Percentiles rank a stretch among this genome's conserved stretches.
phyloP scores from a whole-genome alignment of 805 yeast genomes.

The Schwanniomyces yamadae region DNA sequence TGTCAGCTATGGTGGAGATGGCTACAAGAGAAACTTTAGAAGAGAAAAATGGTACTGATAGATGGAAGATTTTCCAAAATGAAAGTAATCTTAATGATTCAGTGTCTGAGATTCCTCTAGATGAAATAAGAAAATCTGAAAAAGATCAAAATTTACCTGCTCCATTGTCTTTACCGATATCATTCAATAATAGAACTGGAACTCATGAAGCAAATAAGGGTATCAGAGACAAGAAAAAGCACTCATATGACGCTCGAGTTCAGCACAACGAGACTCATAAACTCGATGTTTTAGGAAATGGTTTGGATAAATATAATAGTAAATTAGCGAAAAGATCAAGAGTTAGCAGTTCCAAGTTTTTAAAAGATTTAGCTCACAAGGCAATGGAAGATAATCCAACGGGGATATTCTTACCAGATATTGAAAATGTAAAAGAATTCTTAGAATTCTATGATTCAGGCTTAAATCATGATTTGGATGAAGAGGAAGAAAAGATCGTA shows the following conservation, averaged over 20 bases:
- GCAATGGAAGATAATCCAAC: constrained; percentile 38
- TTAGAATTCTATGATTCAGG: constrained; percentile 45
- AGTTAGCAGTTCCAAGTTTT: constrained; percentile 52
- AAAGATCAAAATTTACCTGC: constrained; percentile 23
- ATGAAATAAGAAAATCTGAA: constrained; percentile 26
- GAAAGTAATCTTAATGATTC: constrained; percentile 9
- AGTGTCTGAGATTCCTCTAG: constrained; percentile 19
- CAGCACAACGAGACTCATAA: constrained; percentile 63
- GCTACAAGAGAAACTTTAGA: constrained; percentile 68
- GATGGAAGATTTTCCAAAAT: constrained; percentile 41
- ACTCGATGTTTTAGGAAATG: constrained; percentile 75
- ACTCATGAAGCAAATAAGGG: constrained; percentile 71
- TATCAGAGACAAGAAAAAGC: constrained; percentile 75
- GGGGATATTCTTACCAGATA: constrained; percentile 50
- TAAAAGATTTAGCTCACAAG: constrained; percentile 55
- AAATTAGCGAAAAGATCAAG: constrained; percentile 48
- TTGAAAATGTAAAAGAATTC: constrained; percentile 56
- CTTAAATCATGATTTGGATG: constrained; percentile 34
- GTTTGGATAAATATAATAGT: constrained; percentile 61
- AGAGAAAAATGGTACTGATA: constrained; percentile 45
- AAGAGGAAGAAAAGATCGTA: constrained; percentile 38
- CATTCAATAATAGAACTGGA: constrained; percentile 89
- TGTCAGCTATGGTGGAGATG: constrained; percentile 73
- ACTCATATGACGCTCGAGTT: constrained; percentile 80
- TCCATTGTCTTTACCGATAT: constrained; percentile 43